Conservation (phyloP, 208 protist species). For the Acanthamoeba lenticulata region DNA sequence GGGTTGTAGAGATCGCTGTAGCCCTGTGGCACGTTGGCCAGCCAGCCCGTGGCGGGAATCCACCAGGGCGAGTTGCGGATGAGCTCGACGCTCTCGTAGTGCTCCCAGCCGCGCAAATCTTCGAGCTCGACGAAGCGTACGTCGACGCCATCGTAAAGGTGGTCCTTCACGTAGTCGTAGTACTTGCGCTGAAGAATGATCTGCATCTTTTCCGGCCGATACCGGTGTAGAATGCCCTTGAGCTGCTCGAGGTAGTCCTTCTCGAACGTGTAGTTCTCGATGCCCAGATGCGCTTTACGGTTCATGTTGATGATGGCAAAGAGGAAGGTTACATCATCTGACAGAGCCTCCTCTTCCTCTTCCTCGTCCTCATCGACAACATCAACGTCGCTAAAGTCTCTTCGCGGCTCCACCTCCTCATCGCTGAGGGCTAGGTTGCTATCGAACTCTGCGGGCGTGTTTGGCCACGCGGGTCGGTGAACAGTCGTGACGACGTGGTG, state of each 20-base stretch:
- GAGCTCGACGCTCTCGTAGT: constrained; percentile 52
- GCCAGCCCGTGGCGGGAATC: constrained; percentile 1
- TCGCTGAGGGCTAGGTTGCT: neutral
- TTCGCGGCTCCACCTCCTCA: neutral
- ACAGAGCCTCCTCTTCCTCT: neutral
- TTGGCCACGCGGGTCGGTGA: neutral
- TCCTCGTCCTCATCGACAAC: neutral
- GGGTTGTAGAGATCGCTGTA: constrained; percentile 67
- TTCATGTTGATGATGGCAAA: constrained; percentile 67
- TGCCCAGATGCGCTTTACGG: neutral
- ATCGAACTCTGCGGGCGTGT: neutral
- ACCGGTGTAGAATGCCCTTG: neutral
- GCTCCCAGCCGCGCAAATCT: constrained; percentile 12
- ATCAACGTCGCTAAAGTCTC: neutral
- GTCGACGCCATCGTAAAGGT: constrained; percentile 34
- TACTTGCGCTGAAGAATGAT: constrained; percentile 59
- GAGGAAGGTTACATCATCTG: constrained; percentile 47
- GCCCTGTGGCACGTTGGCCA: constrained; percentile 53
- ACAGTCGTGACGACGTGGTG: neutral
- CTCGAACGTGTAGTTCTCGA: constrained; percentile 65
- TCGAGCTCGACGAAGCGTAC: constrained; percentile 56
- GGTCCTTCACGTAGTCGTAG: neutral
- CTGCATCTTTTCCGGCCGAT: constrained; percentile 51
- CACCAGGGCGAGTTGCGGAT: constrained; percentile 42
- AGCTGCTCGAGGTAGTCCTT: constrained; percentile 58